These are phyloP conservation scores for Carex littledalei DNA, from an alignment of 176 grass and related monocot species.

Conservation along the genomic window DNA sequence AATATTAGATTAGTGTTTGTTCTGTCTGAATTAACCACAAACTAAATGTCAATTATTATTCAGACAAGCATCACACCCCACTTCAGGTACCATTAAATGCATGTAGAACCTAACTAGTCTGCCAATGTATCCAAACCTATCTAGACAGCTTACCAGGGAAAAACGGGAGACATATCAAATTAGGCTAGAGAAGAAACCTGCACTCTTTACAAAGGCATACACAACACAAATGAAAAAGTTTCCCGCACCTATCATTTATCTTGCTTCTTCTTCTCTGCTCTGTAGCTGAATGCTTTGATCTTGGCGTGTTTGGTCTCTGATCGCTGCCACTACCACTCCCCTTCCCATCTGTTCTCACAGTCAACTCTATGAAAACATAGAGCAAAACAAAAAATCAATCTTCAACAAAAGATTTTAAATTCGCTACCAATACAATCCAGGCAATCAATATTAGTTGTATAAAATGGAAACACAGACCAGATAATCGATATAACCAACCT, in stretches of 20 bases:
- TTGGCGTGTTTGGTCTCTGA: slow-evolving; percentile 70
- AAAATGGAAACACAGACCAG: background rate
- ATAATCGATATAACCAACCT: slow-evolving; percentile 33
- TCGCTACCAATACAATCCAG: background rate
- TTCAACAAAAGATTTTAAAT: background rate
- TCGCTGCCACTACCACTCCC: slow-evolving; percentile 60
- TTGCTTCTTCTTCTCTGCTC: slow-evolving; percentile 96
- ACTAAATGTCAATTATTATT: background rate
- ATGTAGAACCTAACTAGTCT: background rate
- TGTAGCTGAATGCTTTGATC: slow-evolving; percentile 91
- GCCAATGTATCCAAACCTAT: background rate
- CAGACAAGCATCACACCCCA: background rate
- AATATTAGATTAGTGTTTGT: background rate
- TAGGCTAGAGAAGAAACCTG: background rate
- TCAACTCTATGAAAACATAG: slow-evolving; percentile 22
- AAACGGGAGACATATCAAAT: background rate
- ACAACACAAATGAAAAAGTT: background rate
- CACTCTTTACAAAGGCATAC: background rate
- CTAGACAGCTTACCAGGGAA: background rate
- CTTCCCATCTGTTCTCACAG: slow-evolving; percentile 55
- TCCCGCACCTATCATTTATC: slow-evolving; percentile 86
- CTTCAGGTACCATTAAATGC: background rate
- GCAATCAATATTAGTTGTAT: background rate
- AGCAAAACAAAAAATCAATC: background rate
- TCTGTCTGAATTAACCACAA: slow-evolving; percentile 1